Conservation (phyloP, 169 alveolate genomes). For the Eimeria sp. region DNA sequence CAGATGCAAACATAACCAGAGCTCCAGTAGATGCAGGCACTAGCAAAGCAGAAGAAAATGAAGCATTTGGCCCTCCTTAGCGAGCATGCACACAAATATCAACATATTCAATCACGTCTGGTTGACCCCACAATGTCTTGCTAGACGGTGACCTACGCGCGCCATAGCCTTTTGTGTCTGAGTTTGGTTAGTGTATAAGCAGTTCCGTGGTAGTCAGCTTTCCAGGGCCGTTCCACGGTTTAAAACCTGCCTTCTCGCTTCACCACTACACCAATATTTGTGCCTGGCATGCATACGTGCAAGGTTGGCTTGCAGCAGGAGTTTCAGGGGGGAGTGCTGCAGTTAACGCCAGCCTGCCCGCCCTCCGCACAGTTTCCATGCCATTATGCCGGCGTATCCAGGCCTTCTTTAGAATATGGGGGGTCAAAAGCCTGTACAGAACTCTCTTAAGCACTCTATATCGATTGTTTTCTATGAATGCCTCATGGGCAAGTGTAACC, state of each 20-base stretch:
- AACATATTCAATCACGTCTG: background rate
- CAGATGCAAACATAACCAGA: no score
- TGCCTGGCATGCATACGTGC: background rate
- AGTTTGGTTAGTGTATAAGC: background rate
- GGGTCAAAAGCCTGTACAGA: background rate
- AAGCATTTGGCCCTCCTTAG: background rate
- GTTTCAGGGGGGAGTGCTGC: background rate
- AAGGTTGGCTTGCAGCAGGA: background rate
- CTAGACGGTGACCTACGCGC: background rate
- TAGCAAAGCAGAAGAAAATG: no score
- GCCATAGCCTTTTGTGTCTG: background rate
- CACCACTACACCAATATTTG: background rate
- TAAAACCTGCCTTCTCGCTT: background rate
- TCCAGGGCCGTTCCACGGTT: background rate
- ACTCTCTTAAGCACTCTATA: background rate
- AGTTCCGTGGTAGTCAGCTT: background rate
- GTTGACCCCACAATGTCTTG: no score
- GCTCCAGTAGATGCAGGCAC: background rate
- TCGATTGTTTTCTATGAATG: background rate
- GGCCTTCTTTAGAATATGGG: background rate
- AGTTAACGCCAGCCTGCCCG: background rate
- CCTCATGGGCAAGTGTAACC: no score
- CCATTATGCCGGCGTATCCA: background rate
- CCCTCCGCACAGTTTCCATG: background rate
- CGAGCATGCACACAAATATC: background rate